Evolutionary conservation across 371 early-diverging fungal species (phyloP), one percentile per base, ranked within the genome.

Genomic region (Lichtheimia ramosa): DNA sequence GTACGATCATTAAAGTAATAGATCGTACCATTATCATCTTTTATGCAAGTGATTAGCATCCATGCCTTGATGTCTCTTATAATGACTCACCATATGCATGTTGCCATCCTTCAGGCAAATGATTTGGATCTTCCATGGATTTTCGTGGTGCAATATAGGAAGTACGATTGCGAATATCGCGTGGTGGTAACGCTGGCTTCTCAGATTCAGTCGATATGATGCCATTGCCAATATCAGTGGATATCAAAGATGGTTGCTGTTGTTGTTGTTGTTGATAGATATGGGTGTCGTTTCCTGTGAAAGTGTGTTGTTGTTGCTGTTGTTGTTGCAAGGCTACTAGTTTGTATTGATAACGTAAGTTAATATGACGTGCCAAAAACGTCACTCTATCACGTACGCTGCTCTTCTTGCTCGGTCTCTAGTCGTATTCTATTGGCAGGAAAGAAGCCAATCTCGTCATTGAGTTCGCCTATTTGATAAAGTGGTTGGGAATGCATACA

Each of bases 1-100:
- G 81, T 81, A 3, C 55, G 58, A 28, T 71, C 68, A 41, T 84
- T 81, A 48, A 84, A 84, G 65, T 79, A 84, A 46, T 81, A 82
- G 24, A 66, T 69, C 2, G 74, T 67, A 3, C 84, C 82, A 28
- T 70, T 64, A 60, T 39, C 46, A 48, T 59, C 56, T 43, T 23
- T 12, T 15, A 20, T 21, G 21, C 46, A n/a, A 46, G 16, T 18
- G 10, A 21, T 21, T 1, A n/a, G 25, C 0, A 24, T 53, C 14
- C 21, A 46, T 46, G 7, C 1, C 0, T 10, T 14, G 5, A 21
- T 39, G n/a, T 5, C 27, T n/a, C 2, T 53, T 16, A 13, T 34
- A 13, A 2, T n/a, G 15, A 51, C 51, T 62, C 42, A 73, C 66
- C 70, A 59, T 70, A 70, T 12, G 74, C 68, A 51, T 61, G 56